Conservation (phyloP, 2,329 filamentous ascomycete genomes). For the Cladophialophora psammophila region DNA sequence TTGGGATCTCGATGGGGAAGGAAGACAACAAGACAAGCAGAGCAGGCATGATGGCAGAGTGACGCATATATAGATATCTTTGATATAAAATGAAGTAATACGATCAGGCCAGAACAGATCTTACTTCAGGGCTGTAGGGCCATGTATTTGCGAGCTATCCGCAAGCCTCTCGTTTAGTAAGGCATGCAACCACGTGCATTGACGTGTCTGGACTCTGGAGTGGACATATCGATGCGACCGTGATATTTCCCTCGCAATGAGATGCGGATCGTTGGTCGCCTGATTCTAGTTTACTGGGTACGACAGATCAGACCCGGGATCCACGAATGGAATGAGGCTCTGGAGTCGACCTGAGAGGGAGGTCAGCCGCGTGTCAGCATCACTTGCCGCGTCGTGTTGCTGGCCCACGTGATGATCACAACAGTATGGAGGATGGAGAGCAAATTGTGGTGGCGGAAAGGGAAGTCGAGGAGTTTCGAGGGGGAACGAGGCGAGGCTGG, state of each 20-base stretch:
- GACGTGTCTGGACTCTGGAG: too few relatives aligned
- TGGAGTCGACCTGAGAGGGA: background rate
- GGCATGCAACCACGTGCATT: background rate
- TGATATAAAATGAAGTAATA: background rate
- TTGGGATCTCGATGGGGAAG: background rate
- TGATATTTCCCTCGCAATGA: background rate
- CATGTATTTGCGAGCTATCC: background rate
- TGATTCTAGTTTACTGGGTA: background rate
- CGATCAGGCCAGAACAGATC: background rate
- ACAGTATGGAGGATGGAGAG: too few relatives aligned
- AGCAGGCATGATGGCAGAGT: background rate
- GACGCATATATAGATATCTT: background rate
- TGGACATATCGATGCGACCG: background rate
- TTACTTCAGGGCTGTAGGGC: background rate
- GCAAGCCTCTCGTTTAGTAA: background rate
- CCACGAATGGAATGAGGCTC: background rate
- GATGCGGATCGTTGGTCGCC: background rate
- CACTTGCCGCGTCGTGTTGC: background rate
- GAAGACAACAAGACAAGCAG: background rate
- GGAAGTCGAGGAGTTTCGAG: background rate
- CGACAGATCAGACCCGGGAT: background rate
- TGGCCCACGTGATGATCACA: background rate
- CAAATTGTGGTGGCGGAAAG: too few relatives aligned
- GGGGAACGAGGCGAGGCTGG: background rate
- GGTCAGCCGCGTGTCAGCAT: background rate